Conservation (phyloP, 2,329 filamentous ascomycete species). For the Botryotinia calthae region DNA sequence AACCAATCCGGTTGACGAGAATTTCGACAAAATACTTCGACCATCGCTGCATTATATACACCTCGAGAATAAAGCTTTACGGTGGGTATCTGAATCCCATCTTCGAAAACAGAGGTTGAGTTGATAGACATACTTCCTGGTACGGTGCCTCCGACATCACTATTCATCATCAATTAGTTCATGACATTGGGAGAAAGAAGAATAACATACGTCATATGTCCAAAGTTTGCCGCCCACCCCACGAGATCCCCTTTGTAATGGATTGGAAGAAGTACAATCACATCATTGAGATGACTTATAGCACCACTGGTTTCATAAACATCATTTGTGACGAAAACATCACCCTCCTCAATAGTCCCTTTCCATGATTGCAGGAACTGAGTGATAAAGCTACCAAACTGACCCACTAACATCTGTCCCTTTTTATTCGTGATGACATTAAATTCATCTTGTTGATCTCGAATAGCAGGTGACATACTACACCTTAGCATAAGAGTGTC, state of each 20-base stretch:
- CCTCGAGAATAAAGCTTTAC: constrained; percentile 14
- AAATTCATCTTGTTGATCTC: constrained; percentile 16
- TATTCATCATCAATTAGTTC: not conserved
- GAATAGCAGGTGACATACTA: constrained; percentile 16
- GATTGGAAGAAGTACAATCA: constrained; percentile 12
- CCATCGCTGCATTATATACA: constrained; percentile 3
- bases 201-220: constrained; percentile 7
- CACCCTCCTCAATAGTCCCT: constrained; percentile 12
- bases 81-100: constrained; percentile 10
- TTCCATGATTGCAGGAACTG: constrained; percentile 10
- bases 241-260: constrained; percentile 3
- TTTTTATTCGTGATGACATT: constrained; percentile 18
- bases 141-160: constrained; percentile 10
- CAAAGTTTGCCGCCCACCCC: constrained; percentile 16
- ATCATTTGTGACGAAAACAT: constrained; percentile 16
- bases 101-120: constrained; percentile 6
- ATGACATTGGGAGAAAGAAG: not conserved
- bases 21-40: constrained; percentile 13
- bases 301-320: constrained; percentile 14
- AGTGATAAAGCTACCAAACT: constrained; percentile 15
- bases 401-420: constrained; percentile 13
- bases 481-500: constrained; percentile 13
- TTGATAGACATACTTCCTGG: constrained; percentile 15
- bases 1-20: constrained; percentile 15
- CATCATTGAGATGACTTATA: constrained; percentile 14